Evolutionary conservation across 2,329 filamentous ascomycete genomes (phyloP).

Genomic region (Magnaporthales sp.): DNA sequence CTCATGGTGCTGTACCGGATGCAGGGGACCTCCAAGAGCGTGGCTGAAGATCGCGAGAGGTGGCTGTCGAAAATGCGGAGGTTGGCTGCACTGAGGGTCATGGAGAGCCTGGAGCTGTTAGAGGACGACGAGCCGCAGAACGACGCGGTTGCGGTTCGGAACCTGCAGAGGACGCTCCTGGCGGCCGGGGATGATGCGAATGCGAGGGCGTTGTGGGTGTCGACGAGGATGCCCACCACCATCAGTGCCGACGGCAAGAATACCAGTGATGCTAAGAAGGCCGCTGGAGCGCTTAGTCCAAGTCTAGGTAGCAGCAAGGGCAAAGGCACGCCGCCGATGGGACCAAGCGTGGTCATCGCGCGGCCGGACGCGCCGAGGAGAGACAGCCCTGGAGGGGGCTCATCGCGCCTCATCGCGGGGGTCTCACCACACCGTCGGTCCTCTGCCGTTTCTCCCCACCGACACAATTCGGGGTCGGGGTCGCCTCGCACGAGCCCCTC

Average conservation of each 20-base stretch:
- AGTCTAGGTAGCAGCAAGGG: conserved; percentile 1
- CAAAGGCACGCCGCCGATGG: not conserved
- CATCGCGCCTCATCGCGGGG: not conserved
- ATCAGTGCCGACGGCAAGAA: not conserved
- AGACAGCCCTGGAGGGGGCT: not conserved
- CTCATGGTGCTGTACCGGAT: conserved; percentile 3
- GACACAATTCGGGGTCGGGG: not conserved
- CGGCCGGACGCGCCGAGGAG: not conserved
- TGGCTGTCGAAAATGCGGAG: not conserved
- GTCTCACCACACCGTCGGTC: not conserved
- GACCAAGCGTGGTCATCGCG: not conserved
- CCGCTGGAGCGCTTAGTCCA: not conserved
- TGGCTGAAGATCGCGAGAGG: not conserved
- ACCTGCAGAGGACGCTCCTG: conserved; percentile 2
- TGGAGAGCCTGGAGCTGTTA: conserved; percentile 4
- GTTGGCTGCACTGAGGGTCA: not conserved
- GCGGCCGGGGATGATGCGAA: conserved; percentile 2
- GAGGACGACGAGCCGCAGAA: conserved; percentile 5
- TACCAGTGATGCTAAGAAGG: not conserved
- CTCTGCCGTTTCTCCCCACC: not conserved
- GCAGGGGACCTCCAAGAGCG: not conserved
- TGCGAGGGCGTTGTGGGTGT: not conserved
- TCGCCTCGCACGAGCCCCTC: conserved; percentile 1
- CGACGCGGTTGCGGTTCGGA: not conserved
- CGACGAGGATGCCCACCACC: not conserved